Conservation (phyloP, 2,329 filamentous ascomycete species). For the Fusarium mundagurra region DNA sequence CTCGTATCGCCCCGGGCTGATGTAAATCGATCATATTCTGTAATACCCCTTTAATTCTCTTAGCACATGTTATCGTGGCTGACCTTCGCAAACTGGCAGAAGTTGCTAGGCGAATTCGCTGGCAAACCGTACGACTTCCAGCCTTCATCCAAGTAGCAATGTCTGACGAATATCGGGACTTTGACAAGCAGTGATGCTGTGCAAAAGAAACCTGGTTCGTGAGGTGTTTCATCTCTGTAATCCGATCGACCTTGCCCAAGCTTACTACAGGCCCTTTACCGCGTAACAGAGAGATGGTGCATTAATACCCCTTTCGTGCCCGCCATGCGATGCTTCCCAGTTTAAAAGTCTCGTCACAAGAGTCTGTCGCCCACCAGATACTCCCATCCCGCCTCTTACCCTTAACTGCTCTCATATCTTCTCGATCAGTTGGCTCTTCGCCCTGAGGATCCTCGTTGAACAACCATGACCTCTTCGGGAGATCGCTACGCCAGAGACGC, state of each 20-base stretch:
- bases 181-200: background rate
- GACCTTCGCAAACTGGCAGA: constrained; percentile 11
- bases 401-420: background rate
- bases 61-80: background rate
- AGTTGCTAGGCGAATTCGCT: background rate
- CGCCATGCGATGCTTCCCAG: background rate
- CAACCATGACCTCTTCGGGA: background rate
- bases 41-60: background rate
- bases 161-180: background rate
- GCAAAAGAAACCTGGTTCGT: background rate
- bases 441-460: background rate
- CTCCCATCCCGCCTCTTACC: background rate
- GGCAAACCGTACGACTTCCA: background rate
- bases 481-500: background rate
- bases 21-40: background rate
- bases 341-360: background rate
- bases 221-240: constrained; percentile 2
- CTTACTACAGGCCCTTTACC: background rate
- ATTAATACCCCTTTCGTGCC: background rate
- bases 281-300: background rate
- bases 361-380: no score
- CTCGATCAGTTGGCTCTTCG: no score
- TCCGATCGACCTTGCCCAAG: constrained; percentile 5
- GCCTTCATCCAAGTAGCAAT: background rate
- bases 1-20: background rate